Evolutionary conservation across 352 stramenopile genomes (phyloP), one percentile per base, ranked within the genome.

Genomic region (Globisporangium spiculum): DNA sequence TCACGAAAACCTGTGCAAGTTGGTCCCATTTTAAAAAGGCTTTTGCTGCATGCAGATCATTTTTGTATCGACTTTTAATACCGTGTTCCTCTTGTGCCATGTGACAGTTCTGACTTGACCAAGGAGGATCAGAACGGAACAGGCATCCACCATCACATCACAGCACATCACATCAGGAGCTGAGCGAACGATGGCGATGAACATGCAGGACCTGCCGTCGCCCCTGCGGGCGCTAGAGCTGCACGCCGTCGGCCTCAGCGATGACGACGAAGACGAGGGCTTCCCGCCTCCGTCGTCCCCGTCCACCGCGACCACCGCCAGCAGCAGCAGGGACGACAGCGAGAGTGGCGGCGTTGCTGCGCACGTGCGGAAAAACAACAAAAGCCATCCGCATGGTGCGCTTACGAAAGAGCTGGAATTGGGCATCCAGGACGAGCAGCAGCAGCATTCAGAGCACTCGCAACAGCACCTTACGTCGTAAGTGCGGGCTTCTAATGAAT

Each of bases 381-480:
- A 62, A 10, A 36, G 16, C 32, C 26, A 63, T 7, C 22, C 22
- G 60, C n/a, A 66, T 46, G 38, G 38, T 3, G 54, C 54, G 30
- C 55, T 24, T 14, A 36, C 52, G 46, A 27, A 36, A 38, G 67
- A 75, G 60, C 16, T 68, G 38, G 69, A 72, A 46, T 27, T 46
- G 12, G 50, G 60, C 41, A n/a, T 77, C 53, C 53, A 74, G 36
- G 66, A 64, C 50, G 70, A 71, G 0, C 54, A 38, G 16, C 57
- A 66, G 53, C 63, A 77, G 56, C 58, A 80, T 22, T 69, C 73
- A 32, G 60, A 62, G 6, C 64, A 75, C 7, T 3, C 2, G n/a
- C 7, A 27, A 4, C 57, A 72, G 26, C 77, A 86, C 66, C 70
- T 87, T 32, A 81, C 79, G 0, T 89, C 82, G 74, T 86, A 70